phyloP scores from a whole-genome alignment of 805 yeast genomes.

The Tetrapisispora pingtungensis region DNA sequence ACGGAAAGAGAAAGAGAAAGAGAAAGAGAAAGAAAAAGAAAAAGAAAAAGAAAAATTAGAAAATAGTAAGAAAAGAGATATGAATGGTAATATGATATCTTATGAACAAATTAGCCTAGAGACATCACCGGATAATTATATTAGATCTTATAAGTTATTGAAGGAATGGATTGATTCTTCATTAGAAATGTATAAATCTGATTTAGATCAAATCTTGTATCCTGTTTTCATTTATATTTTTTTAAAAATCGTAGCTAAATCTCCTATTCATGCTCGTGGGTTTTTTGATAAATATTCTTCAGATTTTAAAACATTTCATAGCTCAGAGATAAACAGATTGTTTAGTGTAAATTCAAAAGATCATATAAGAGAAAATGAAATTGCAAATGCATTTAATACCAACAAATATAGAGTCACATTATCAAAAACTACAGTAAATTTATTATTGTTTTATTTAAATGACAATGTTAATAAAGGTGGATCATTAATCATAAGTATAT shows the following conservation, averaged over 20 bases:
- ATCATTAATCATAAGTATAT: conserved; percentile 68
- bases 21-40: not conserved
- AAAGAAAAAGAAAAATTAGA: conserved; percentile 11
- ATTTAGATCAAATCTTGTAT: conserved; percentile 69
- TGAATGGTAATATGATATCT: conserved; percentile 19
- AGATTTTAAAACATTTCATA: conserved; percentile 70
- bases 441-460: conserved; percentile 75
- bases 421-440: conserved; percentile 75
- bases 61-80: conserved; percentile 25
- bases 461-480: conserved; percentile 93
- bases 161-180: conserved; percentile 87
- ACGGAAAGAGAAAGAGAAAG: not conserved
- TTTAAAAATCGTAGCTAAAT: conserved; percentile 64
- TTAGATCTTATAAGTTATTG: conserved; percentile 70
- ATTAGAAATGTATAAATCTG: conserved; percentile 83
- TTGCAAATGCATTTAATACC: conserved; percentile 63
- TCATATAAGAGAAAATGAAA: conserved; percentile 72
- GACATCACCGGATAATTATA: conserved; percentile 53
- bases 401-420: conserved; percentile 68
- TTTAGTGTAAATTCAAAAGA: conserved; percentile 69
- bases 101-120: conserved; percentile 15
- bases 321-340: conserved; percentile 61
- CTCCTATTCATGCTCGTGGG: conserved; percentile 50
- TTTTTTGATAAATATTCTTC: conserved; percentile 66
- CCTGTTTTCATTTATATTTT: conserved; percentile 91